phyloP scores from a whole-genome alignment of 306 rosid genomes.

The Gleditsia sinensis region DNA sequence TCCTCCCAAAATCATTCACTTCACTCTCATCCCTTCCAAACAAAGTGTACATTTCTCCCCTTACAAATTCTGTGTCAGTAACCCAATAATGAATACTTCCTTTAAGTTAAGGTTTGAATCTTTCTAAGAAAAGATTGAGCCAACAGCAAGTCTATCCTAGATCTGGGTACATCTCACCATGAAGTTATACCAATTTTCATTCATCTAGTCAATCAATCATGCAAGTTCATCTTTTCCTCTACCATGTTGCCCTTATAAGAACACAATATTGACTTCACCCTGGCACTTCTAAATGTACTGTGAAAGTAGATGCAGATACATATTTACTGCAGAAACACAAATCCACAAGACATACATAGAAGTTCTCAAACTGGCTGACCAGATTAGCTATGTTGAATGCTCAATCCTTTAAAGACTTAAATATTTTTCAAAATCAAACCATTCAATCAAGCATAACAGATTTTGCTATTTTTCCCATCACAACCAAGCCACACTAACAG shows the following conservation, averaged over 20 bases:
- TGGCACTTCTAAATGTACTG: background rate
- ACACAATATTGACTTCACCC: background rate
- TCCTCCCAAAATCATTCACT: too few species aligned
- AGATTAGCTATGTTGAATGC: background rate
- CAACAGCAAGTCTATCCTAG: background rate
- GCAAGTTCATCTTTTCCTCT: background rate
- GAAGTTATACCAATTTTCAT: too few species aligned
- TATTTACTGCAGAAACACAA: background rate
- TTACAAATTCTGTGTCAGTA: background rate
- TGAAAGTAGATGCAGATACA: background rate
- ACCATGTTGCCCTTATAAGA: background rate
- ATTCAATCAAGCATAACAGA: background rate
- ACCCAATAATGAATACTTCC: background rate
- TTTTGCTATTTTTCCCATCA: background rate
- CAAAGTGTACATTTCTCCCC: background rate
- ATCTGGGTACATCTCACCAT: too few species aligned
- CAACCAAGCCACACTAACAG: background rate
- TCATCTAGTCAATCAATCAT: background rate
- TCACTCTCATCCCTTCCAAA: too few species aligned
- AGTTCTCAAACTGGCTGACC: background rate
- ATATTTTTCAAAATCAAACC: too few species aligned
- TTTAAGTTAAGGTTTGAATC: background rate
- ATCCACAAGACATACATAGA: background rate
- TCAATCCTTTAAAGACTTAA: too few species aligned
- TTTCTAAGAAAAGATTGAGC: background rate